Percentiles rank a stretch among this genome's conserved stretches.
Conservation (phyloP, 257 asterid genomes). For the Penstemon eatonii region DNA sequence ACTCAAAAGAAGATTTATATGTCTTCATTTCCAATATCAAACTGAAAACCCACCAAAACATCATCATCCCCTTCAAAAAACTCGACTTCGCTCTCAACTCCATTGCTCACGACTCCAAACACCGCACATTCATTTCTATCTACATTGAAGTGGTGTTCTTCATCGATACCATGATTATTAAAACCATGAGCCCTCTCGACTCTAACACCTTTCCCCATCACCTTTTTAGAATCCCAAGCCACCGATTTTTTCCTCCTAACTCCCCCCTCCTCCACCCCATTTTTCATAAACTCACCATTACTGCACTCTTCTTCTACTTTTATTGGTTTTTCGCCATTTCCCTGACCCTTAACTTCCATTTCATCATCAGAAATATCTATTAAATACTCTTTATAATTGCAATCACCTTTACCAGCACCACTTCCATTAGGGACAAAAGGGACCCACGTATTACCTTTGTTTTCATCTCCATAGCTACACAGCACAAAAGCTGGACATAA, state of each 20-base stretch:
- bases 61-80: slow-evolving; percentile 40
- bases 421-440: slow-evolving; percentile 35
- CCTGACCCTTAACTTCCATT: slow-evolving; percentile 1
- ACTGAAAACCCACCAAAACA: slow-evolving; percentile 29
- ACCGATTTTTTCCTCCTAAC: slow-evolving; percentile 42
- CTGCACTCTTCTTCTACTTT: slow-evolving; percentile 11
- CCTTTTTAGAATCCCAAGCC: slow-evolving; percentile 39
- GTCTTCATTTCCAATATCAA: slow-evolving; percentile 26
- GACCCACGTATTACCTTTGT: slow-evolving; percentile 33
- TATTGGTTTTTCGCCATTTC: slow-evolving; percentile 15
- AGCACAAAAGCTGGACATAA: slow-evolving; percentile 46
- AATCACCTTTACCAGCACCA: slow-evolving; percentile 7
- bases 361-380: slow-evolving; percentile 33
- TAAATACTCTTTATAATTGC: slow-evolving; percentile 12
- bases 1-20: not conserved
- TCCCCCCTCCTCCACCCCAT: slow-evolving; percentile 15
- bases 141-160: slow-evolving; percentile 10
- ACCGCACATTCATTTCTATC: slow-evolving; percentile 15
- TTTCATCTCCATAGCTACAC: slow-evolving; percentile 21
- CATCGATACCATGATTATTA: slow-evolving; percentile 19
- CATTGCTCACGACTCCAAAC: slow-evolving; percentile 4
- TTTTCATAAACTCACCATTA: slow-evolving; percentile 5
- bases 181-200: slow-evolving; percentile 22
- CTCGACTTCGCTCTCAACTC: slow-evolving; percentile 27
- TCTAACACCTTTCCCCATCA: slow-evolving; percentile 52